Conservation (phyloP, 805 yeast genomes). For the Deakozyma indianensis region DNA sequence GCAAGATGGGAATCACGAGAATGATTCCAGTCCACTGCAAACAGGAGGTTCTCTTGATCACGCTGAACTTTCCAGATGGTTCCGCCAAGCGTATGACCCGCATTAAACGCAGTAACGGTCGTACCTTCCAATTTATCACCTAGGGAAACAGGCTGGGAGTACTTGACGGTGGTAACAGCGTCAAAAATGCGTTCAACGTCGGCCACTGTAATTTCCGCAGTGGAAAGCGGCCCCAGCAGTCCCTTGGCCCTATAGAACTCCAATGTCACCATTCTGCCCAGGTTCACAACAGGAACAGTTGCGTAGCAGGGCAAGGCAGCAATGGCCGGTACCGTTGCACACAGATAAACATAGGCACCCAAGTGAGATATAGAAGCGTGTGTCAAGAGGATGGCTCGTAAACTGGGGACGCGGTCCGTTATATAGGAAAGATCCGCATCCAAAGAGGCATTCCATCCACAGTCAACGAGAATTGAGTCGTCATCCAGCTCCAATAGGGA, state of each 20-base stretch:
- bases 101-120: slow-evolving; percentile 68
- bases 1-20: slow-evolving; percentile 74
- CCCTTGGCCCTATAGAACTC: slow-evolving; percentile 68
- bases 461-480: slow-evolving; percentile 21
- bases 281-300: slow-evolving; percentile 76
- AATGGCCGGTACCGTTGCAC: slow-evolving; percentile 40
- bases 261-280: slow-evolving; percentile 76
- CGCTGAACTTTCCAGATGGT: slow-evolving; percentile 70
- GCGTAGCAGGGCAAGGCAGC: slow-evolving; percentile 65
- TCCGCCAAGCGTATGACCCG: slow-evolving; percentile 93
- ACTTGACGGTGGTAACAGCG: slow-evolving; percentile 52
- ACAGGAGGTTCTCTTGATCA: slow-evolving; percentile 65
- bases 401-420: slow-evolving; percentile 29
- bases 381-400: slow-evolving; percentile 66
- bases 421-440: slow-evolving; percentile 9
- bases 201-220: slow-evolving; percentile 42
- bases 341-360: slow-evolving; percentile 64
- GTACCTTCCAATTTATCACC: slow-evolving; percentile 23
- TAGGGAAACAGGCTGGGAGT: slow-evolving; percentile 57
- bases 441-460: slow-evolving; percentile 25
- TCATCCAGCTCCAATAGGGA: slow-evolving; percentile 20
- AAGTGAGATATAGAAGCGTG: slow-evolving; percentile 70
- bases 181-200: slow-evolving; percentile 79
- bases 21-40: slow-evolving; percentile 93
- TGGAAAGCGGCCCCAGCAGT: slow-evolving; percentile 48